phyloP scores from a whole-genome alignment of 176 grass and related monocot species.

The Olyra latifolia region DNA sequence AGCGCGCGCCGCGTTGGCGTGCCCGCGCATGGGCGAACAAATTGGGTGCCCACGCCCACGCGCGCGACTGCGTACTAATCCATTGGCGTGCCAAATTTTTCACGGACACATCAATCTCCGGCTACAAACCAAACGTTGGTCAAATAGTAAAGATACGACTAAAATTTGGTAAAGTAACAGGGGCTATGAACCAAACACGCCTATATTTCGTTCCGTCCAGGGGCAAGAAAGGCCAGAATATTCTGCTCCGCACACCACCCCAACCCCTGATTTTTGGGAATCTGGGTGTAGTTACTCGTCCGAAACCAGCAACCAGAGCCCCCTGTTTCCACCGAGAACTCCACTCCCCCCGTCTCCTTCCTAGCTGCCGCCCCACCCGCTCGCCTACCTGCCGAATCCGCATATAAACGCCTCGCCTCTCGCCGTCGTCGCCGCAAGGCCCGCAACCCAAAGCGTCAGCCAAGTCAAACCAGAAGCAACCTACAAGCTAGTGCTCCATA shows the following conservation, averaged over 20 bases:
- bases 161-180: no score
- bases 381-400: neutral
- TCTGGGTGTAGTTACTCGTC: constrained; percentile 9
- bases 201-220: no score
- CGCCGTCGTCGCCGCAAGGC: constrained; percentile 4
- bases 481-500: neutral
- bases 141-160: no score
- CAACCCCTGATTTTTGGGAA: constrained; percentile 26
- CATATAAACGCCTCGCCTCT: constrained; percentile 5
- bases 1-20: no score
- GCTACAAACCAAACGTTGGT: no score
- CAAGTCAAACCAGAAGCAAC: neutral
- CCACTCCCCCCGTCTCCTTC: neutral
- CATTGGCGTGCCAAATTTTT: no score
- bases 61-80: no score
- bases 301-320: constrained; percentile 34
- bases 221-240: neutral
- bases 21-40: no score
- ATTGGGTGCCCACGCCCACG: no score
- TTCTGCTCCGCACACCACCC: neutral
- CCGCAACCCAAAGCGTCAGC: neutral
- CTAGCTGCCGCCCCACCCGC: neutral
- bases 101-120: no score
- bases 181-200: no score
- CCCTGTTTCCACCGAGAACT: constrained; percentile 3